Evolutionary conservation across 1,139 yeast species (phyloP).

Genomic region (Debaryomyces udenii): DNA sequence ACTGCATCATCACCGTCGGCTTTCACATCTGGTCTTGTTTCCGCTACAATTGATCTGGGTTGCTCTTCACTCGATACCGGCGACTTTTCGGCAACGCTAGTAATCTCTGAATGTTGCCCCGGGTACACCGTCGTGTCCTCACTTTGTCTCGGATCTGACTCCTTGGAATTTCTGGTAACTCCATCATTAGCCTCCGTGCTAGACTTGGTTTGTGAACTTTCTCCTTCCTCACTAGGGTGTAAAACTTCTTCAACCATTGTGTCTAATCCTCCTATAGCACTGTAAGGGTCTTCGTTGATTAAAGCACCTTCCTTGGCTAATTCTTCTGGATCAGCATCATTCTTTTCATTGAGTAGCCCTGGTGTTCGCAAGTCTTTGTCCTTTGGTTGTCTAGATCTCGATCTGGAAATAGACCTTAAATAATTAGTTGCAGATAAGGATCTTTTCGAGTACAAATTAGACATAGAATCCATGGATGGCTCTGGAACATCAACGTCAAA

Average conservation of each 20-base stretch:
- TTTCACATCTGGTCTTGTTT: too few species aligned
- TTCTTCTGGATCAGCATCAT: slow-evolving; percentile 45
- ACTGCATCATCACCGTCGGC: too few species aligned
- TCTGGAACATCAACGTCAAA: slow-evolving; percentile 47
- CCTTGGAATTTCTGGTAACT: too few species aligned
- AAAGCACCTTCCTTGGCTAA: slow-evolving; percentile 50
- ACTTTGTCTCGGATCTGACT: too few species aligned
- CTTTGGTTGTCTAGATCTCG: slow-evolving; percentile 53
- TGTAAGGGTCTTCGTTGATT: slow-evolving; percentile 50
- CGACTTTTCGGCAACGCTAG: too few species aligned
- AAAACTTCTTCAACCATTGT: slow-evolving; percentile 46
- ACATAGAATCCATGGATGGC: slow-evolving; percentile 12
- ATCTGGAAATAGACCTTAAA: slow-evolving; percentile 62
- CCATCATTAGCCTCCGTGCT: slow-evolving; percentile 1
- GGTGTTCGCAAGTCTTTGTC: slow-evolving; percentile 33
- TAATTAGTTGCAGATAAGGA: slow-evolving; percentile 49
- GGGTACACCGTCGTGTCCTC: too few species aligned
- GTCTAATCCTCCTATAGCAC: slow-evolving; percentile 43
- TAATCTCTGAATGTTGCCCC: too few species aligned
- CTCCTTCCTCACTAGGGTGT: slow-evolving; percentile 15
- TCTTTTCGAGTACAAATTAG: slow-evolving; percentile 33
- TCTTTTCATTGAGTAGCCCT: slow-evolving; percentile 33
- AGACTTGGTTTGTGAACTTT: slow-evolving; percentile 3
- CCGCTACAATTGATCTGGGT: too few species aligned
- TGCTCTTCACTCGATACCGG: too few species aligned